A percentile compares a stretch with the other conserved stretches of the same genome.
Conservation (phyloP, 176 grass and related monocot species). For the Eleusine indica region DNA sequence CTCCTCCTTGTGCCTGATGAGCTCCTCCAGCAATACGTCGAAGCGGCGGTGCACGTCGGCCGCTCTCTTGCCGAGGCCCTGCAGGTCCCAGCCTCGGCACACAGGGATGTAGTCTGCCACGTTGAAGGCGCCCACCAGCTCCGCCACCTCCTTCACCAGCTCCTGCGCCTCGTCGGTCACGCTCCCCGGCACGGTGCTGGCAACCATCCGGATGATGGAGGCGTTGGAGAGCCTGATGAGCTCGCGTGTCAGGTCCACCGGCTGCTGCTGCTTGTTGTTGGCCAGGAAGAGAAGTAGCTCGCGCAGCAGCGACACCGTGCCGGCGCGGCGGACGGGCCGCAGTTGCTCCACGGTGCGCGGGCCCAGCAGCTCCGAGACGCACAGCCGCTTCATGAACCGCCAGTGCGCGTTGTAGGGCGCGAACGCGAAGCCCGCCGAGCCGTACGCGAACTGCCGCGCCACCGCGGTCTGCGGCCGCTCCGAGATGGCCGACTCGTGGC, state of each 20-base stretch:
- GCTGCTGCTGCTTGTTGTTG: too few relatives aligned
- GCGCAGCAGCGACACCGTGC: conserved; percentile 28
- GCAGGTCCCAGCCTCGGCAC: conserved; percentile 60
- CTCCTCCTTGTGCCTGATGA: conserved; percentile 60
- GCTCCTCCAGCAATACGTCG: conserved; percentile 65
- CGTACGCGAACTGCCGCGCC: conserved; percentile 57
- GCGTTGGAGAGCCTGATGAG: conserved; percentile 61
- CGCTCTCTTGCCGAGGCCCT: conserved; percentile 60
- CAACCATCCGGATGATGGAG: conserved; percentile 56
- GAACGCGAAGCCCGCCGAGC: conserved; percentile 58
- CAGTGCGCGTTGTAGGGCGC: conserved; percentile 71
- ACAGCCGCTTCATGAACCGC: conserved; percentile 79
- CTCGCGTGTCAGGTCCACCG: conserved; percentile 52
- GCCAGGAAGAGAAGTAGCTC: background rate
- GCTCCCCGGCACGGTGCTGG: conserved; percentile 38
- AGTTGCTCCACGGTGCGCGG: conserved; percentile 64
- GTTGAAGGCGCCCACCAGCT: conserved; percentile 70
- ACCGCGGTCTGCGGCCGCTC: conserved; percentile 60
- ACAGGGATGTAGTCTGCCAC: conserved; percentile 58
- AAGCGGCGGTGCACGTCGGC: conserved; percentile 55
- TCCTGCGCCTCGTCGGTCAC: conserved; percentile 50
- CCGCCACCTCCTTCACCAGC: conserved; percentile 60
- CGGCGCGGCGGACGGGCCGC: conserved; percentile 54
- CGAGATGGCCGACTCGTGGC: conserved; percentile 58
- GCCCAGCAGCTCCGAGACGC: conserved; percentile 75